phyloP scores from a whole-genome alignment of 2,329 filamentous ascomycete genomes.

The Colletotrichum tofieldiae region DNA sequence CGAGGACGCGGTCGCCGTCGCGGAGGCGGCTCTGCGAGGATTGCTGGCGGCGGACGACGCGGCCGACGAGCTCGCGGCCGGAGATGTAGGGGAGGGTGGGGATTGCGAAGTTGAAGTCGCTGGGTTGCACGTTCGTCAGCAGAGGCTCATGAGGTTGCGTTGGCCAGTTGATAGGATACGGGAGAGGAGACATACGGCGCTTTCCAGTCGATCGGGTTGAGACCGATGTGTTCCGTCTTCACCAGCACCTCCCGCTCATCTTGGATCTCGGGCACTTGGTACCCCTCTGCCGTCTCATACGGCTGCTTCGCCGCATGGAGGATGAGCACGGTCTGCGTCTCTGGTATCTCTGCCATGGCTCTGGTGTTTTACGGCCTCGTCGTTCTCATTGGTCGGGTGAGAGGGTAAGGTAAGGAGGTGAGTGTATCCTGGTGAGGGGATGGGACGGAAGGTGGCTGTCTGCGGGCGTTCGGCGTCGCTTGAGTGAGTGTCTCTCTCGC shows the following conservation, averaged over 20 bases:
- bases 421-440: background rate
- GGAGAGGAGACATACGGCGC: conserved; percentile 68
- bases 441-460: conserved; percentile 3
- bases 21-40: conserved; percentile 58
- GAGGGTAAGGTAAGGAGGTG: background rate
- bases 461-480: conserved; percentile 9
- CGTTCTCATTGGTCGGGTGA: conserved; percentile 20
- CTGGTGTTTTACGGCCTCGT: background rate
- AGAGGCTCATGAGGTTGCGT: background rate
- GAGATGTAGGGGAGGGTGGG: conserved; percentile 78
- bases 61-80: conserved; percentile 79
- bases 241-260: conserved; percentile 71
- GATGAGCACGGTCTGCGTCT: conserved; percentile 63
- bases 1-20: conserved; percentile 71
- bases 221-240: conserved; percentile 75
- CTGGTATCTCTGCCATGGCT: conserved; percentile 37
- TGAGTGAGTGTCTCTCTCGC: background rate
- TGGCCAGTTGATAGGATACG: background rate
- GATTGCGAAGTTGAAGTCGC: conserved; percentile 80
- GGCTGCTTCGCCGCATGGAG: conserved; percentile 65
- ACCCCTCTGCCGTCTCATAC: conserved; percentile 62
- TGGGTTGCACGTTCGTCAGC: conserved; percentile 48
- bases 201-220: conserved; percentile 87
- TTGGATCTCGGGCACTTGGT: conserved; percentile 59
- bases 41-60: conserved; percentile 61